A percentile compares a stretch with the other conserved stretches of the same genome.
These are phyloP conservation scores for Sphaerostilbella broomeana DNA, from an alignment of 2,329 filamentous ascomycete genomes.

Conservation along the genomic window DNA sequence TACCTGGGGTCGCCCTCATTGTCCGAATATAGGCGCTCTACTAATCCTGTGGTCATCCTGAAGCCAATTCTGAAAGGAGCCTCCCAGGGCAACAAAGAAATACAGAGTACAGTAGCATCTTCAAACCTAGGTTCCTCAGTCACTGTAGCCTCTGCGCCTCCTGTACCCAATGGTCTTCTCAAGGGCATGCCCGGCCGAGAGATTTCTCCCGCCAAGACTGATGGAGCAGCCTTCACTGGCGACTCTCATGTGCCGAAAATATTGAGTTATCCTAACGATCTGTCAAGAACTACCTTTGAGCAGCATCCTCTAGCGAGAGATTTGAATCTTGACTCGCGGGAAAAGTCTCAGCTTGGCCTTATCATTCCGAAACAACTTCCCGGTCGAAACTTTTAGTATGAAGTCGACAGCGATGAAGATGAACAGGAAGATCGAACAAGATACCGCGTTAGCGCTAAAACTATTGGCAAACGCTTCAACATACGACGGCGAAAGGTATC, in stretches of 20 bases:
- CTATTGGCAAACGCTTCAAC: conserved; percentile 3
- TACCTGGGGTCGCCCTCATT: no score
- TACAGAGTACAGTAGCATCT: conserved; percentile 8
- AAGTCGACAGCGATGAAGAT: conserved; percentile 27
- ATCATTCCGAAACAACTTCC: conserved; percentile 28
- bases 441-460: no score
- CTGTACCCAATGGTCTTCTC: conserved; percentile 37
- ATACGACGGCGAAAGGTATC: conserved; percentile 10
- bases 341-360: conserved; percentile 28
- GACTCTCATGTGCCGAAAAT: conserved; percentile 24
- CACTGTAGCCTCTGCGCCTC: conserved; percentile 8
- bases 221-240: conserved; percentile 29
- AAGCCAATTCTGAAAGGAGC: conserved; percentile 7
- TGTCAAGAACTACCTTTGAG: conserved; percentile 29
- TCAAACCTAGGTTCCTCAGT: conserved; percentile 5
- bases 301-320: conserved; percentile 31
- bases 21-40: background rate
- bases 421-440: conserved; percentile 6
- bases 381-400: conserved; percentile 32
- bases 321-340: conserved; percentile 21
- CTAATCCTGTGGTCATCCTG: conserved; percentile 5
- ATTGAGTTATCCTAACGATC: conserved; percentile 28
- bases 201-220: conserved; percentile 31
- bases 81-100: conserved; percentile 12
- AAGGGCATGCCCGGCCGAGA: conserved; percentile 34